phyloP scores from a whole-genome alignment of 164 flowering plant species.

The Magnolia changhungtana region DNA sequence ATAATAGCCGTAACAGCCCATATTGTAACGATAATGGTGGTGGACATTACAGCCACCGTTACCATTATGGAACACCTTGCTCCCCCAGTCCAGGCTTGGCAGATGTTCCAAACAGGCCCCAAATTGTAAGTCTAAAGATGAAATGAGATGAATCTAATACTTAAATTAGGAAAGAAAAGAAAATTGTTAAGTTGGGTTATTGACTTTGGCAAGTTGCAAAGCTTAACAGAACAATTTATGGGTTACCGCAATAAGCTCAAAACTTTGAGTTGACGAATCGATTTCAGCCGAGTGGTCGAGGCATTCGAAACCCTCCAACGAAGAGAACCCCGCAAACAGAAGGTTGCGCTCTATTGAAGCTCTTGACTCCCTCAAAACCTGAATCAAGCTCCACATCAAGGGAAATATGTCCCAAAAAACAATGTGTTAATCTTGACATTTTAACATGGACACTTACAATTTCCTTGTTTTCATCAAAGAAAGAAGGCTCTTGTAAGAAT shows the following conservation, averaged over 20 bases:
- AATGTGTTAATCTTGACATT: neutral
- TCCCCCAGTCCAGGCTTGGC: too few species aligned
- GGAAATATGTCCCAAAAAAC: neutral
- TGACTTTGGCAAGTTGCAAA: neutral
- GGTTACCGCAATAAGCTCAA: slow-evolving; percentile 28
- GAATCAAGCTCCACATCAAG: slow-evolving; percentile 3
- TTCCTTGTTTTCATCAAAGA: slow-evolving; percentile 20
- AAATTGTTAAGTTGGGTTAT: neutral
- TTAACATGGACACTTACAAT: slow-evolving; percentile 10
- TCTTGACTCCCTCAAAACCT: slow-evolving; percentile 22
- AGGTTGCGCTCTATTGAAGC: slow-evolving; percentile 23
- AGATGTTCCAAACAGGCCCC: too few species aligned
- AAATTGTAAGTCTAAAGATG: neutral
- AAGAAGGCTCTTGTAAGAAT: slow-evolving; percentile 23
- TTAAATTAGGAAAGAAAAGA: neutral
- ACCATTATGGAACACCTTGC: too few species aligned
- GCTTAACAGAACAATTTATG: neutral
- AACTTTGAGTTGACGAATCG: slow-evolving; percentile 17
- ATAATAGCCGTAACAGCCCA: too few species aligned
- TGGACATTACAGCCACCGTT: too few species aligned
- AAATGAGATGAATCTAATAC: neutral
- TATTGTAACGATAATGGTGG: too few species aligned
- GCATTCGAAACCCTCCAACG: slow-evolving; percentile 18
- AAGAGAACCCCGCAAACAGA: slow-evolving; percentile 21
- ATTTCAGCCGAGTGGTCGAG: slow-evolving; percentile 28